Base-by-base conservation (phyloP, 164 flowering plant species). In the Amborella trichopoda region DNA sequence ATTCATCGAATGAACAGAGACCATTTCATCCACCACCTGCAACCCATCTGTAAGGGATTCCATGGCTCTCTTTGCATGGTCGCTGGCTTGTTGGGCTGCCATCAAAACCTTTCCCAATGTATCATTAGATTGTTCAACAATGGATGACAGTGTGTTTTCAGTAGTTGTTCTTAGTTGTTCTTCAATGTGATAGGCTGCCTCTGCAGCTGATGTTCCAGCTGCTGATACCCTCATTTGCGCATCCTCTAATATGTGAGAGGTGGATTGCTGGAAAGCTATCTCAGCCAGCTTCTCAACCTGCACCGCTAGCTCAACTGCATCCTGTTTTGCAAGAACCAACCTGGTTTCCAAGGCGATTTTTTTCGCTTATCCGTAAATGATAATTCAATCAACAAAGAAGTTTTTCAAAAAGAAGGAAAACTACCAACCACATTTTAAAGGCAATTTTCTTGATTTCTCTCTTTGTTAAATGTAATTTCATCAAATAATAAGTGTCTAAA, bases 171-270 rank as follows among this genome's bases (percentile, higher is more conserved):
- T 61, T 28, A 73, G 60, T 45, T 71, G 67, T 52, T 76, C 76
- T 59, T 76, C 82, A 49, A 71, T 55, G 27, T 62, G 68, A 67
- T 48, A 67, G 50, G 73, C 66, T 32, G 75, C 67, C 28, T 73
- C 78, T 19, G 78, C 76, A 40, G 76, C 82, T 45, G 71, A 66
- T 41, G 78, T 73, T 55, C 73, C 82, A 23, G 82, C 82, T 13
- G 68, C 69, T n/a, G 69, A 66, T 49, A 76, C 65, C 46, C 72
- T 66, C 44, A 48, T 39, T 33, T 53, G 63, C 2, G 78, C 76
- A 61, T 76, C 78, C 49, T 70, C 73, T 41, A 76, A 48, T 43
- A 76, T 64, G 62, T 73, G 78, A 58, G 77, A 67, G 19, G 76
- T 76, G 23, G 71, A 76, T 53, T 70, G 82, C 48, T 71, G 71